Percentiles rank a stretch among this genome's conserved stretches.
These are phyloP conservation scores for Globisporangium paddicum DNA, from an alignment of 352 stramenopile species.

Conservation along the genomic window DNA sequence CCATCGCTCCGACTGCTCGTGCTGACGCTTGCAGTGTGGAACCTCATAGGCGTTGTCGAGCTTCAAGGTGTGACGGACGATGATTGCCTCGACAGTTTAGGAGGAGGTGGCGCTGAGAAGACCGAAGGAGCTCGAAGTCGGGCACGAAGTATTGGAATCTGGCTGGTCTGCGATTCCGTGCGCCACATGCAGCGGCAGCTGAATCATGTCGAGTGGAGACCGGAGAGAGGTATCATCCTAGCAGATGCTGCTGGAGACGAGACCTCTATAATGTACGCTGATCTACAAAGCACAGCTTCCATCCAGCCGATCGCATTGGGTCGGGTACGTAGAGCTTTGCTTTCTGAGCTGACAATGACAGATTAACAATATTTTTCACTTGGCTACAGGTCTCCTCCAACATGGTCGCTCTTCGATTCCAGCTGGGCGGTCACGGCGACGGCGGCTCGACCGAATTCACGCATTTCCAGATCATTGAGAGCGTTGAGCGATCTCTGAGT, in stretches of 20 bases:
- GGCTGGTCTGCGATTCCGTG: conserved; percentile 1
- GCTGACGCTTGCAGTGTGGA: conserved; percentile 13
- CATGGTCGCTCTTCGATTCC: neutral
- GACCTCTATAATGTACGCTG: neutral
- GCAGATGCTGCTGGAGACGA: neutral
- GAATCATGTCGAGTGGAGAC: neutral
- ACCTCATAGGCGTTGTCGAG: conserved; percentile 7
- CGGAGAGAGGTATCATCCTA: neutral
- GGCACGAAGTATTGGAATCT: neutral
- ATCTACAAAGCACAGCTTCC: neutral
- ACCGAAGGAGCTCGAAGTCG: neutral
- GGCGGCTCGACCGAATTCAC: neutral
- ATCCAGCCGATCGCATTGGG: neutral
- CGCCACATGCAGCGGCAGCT: neutral
- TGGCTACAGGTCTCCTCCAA: conserved; percentile 1
- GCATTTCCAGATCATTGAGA: conserved; percentile 16
- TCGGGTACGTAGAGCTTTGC: neutral
- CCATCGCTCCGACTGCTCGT: conserved; percentile 1
- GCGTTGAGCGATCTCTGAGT: conserved; percentile 9
- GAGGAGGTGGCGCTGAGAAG: neutral
- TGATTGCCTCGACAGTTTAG: neutral
- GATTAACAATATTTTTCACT: neutral
- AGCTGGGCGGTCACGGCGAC: neutral
- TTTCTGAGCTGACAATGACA: neutral
- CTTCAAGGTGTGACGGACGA: neutral